Percentiles rank a stretch among this genome's conserved stretches.
These are phyloP conservation scores for Metschnikowia sp. DNA, from an alignment of 805 yeast genomes.

Conservation along the genomic window DNA sequence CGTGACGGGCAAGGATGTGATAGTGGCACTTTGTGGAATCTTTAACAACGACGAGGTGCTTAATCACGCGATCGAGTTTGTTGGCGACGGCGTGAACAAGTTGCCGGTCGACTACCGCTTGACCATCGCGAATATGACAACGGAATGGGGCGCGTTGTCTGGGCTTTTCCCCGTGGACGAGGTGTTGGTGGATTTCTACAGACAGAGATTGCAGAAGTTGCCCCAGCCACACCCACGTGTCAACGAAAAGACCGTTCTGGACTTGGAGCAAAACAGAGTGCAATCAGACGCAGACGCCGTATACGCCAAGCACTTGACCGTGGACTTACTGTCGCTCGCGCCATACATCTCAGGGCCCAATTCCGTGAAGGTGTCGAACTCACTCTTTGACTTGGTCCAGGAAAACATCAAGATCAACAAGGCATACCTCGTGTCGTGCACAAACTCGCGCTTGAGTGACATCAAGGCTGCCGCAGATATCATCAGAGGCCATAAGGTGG, in stretches of 20 bases:
- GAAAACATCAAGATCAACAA: conserved; percentile 79
- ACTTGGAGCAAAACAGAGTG: conserved; percentile 41
- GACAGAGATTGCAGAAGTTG: conserved; percentile 52
- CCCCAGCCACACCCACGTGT: conserved; percentile 83
- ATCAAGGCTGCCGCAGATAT: conserved; percentile 92
- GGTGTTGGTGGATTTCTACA: conserved; percentile 74
- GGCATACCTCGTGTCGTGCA: conserved; percentile 97
- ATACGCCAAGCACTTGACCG: conserved; percentile 82
- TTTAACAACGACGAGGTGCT: conserved; percentile 90
- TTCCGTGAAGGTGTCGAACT: conserved; percentile 86
- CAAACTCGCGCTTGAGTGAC: conserved; percentile 91
- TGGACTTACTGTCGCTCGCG: conserved; percentile 76
- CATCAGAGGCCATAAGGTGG: conserved; percentile 76
- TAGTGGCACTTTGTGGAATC: conserved; percentile 91
- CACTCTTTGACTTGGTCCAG: conserved; percentile 69
- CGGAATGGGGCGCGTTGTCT: conserved; percentile 60
- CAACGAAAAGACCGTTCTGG: conserved; percentile 55
- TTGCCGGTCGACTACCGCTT: conserved; percentile 57
- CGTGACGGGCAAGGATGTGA: conserved; percentile 94
- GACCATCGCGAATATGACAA: conserved; percentile 23
- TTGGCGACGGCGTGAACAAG: conserved; percentile 71
- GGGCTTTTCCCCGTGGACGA: conserved; percentile 97
- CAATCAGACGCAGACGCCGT: conserved; percentile 72
- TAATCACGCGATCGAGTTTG: conserved; percentile 91
- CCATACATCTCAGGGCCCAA: conserved; percentile 96